Evolutionary conservation across 306 rosid genomes (phyloP), one percentile per base, ranked within the genome.

Genomic region (Citrullus mucosospermus): DNA sequence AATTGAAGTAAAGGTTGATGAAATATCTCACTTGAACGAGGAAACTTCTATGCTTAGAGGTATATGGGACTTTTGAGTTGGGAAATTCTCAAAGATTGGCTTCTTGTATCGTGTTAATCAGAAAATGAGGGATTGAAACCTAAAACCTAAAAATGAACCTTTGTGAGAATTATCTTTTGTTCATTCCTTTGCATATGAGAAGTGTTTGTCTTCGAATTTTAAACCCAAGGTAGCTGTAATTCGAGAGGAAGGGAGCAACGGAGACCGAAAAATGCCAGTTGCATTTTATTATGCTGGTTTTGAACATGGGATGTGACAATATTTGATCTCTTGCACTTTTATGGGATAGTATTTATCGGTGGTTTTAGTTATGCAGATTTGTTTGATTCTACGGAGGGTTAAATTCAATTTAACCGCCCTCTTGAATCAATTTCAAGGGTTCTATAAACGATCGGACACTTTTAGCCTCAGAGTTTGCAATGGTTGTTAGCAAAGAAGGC

Each of bases 221-320:
- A 93, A 91, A 83, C 98, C 97, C 16, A 90, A 88, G 76, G 93
- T 93, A 80, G 98, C 97, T 6, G 89, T 93, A 85, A 88, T 91
- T 65, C 89, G 96, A 83, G 98, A 93, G 88, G 97, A 93, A 89
- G 98, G 97, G 34, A 91, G 96, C 91, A 93, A 93, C 36, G 98
- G 98, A 60, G 97, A 93, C 63, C 81, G 93, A 76, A 96, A 93
- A 87, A 93, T 93, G 98, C 84, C 98, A 73, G 97, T 92, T 18
- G 96, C 96, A 2, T 90, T 93, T 86, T 80, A 88, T 68, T 88
- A 91, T 6, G 85, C 96, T 50, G 93, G 97, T 78, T 93, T 91
- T 72, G 96, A 90, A 43, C 98, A 14, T 91, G 98, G 97, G 97
- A 93, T 84, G 74, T 93, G 78, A 81, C 96, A 16, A 91, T 91